These are phyloP conservation scores for Trametes villosa DNA, from an alignment of 768 basidiomycete species.

Conservation along the genomic window DNA sequence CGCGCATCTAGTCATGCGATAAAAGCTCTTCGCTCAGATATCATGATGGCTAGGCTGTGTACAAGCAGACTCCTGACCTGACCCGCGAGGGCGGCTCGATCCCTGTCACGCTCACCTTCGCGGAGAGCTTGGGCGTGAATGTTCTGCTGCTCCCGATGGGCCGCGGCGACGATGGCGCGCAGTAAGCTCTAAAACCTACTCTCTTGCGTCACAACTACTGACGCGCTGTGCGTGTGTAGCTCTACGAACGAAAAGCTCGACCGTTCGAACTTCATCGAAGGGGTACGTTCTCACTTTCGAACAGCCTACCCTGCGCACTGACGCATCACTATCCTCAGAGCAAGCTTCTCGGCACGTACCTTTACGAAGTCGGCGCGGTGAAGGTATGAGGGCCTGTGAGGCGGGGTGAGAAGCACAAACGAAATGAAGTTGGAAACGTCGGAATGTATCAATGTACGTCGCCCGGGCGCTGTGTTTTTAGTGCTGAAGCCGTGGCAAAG, in stretches of 20 bases:
- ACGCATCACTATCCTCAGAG: slow-evolving; percentile 44
- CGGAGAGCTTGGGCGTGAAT: slow-evolving; percentile 84
- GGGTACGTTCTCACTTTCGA: slow-evolving; percentile 49
- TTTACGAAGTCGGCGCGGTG: slow-evolving; percentile 63
- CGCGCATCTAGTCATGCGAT: not conserved
- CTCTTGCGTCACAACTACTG: not conserved
- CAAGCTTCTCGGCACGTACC: slow-evolving; percentile 78
- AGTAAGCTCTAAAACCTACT: slow-evolving; percentile 52
- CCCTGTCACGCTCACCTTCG: slow-evolving; percentile 92
- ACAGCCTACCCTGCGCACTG: not conserved
- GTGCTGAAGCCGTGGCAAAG: too few relatives aligned
- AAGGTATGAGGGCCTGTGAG: slow-evolving; percentile 5
- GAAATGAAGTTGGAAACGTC: not conserved
- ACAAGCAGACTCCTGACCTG: slow-evolving; percentile 75
- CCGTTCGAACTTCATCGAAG: slow-evolving; percentile 84
- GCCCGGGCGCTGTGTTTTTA: too few relatives aligned
- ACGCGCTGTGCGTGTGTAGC: slow-evolving; percentile 41
- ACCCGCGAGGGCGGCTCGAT: slow-evolving; percentile 95
- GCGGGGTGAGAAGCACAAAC: not conserved
- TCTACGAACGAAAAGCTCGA: slow-evolving; percentile 97
- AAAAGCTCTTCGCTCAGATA: not conserved
- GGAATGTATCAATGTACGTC: too few relatives aligned
- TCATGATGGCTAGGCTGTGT: slow-evolving; percentile 47
- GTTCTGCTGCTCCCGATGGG: slow-evolving; percentile 93
- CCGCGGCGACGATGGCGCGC: slow-evolving; percentile 92